These are phyloP conservation scores for Colletotrichum sp. DNA, from an alignment of 2,329 filamentous ascomycete genomes.

Conservation along the genomic window DNA sequence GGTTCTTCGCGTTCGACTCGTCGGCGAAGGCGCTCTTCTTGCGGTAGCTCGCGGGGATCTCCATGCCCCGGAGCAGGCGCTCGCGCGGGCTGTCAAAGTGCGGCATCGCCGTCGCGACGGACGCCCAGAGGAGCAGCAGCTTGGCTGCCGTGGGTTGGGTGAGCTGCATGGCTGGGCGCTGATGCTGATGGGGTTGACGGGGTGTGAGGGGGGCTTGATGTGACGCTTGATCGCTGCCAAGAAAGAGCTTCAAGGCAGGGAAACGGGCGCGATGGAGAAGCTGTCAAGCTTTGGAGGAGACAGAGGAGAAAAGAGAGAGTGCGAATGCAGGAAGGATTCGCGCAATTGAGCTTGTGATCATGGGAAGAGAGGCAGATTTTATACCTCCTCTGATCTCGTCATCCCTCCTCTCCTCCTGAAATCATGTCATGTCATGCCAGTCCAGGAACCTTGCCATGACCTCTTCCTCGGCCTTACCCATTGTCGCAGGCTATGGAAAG, in stretches of 20 bases:
- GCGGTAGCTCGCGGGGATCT: constrained; percentile 47
- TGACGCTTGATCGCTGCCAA: not conserved
- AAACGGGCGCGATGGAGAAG: not conserved
- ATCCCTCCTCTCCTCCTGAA: not conserved
- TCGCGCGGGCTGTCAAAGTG: constrained; percentile 58
- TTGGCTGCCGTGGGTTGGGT: constrained; percentile 15
- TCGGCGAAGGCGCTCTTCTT: constrained; percentile 30
- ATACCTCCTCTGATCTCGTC: not conserved
- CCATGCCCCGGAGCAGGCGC: constrained; percentile 55
- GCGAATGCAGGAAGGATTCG: not conserved
- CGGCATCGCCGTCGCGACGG: constrained; percentile 13
- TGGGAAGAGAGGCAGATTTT: not conserved
- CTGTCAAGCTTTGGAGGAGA: not conserved
- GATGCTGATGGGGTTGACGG: not conserved
- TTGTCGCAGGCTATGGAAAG: not conserved
- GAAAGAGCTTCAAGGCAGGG: not conserved
- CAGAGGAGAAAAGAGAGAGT: not conserved
- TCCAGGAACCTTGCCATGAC: constrained; percentile 9
- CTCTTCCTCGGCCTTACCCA: constrained; percentile 3
- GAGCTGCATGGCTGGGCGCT: constrained; percentile 11
- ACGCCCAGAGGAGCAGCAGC: constrained; percentile 14
- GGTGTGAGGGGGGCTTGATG: not conserved
- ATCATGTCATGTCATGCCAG: not conserved
- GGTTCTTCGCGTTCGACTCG: constrained; percentile 34
- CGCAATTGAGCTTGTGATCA: not conserved